Conservation (phyloP, 2,329 filamentous ascomycete species). For the Trichoderma endophyticum region DNA sequence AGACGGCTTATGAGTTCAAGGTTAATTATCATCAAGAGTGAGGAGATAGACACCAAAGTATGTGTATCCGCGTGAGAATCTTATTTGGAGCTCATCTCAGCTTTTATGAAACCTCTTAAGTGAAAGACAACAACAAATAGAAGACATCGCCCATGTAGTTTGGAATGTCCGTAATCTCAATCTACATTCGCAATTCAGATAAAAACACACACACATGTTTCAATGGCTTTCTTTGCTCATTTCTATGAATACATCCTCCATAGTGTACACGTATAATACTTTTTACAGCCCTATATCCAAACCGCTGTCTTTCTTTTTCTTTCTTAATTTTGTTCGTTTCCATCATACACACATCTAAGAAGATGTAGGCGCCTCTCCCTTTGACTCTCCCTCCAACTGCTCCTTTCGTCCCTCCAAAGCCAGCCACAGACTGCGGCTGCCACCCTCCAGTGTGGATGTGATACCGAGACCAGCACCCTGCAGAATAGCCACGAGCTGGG, state of each 20-base stretch:
- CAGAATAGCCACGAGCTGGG: slow-evolving; percentile 76
- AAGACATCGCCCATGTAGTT: not conserved
- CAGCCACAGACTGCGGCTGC: slow-evolving; percentile 78
- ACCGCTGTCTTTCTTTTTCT: not conserved
- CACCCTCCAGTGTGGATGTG: slow-evolving; percentile 74
- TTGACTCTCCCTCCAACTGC: slow-evolving; percentile 60
- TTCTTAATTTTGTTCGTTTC: not conserved
- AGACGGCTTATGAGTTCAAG: not conserved
- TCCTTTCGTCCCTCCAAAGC: slow-evolving; percentile 79
- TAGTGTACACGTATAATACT: slow-evolving; percentile 12
- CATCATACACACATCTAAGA: slow-evolving; percentile 10
- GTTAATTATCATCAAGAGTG: not conserved
- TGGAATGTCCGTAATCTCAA: not conserved
- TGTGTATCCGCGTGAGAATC: not conserved
- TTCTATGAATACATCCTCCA: slow-evolving; percentile 5
- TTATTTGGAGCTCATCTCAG: not conserved
- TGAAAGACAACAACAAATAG: not conserved
- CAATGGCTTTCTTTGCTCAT: not conserved
- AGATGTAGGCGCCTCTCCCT: slow-evolving; percentile 17
- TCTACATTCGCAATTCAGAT: not conserved
- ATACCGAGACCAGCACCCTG: slow-evolving; percentile 76
- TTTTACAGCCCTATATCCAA: slow-evolving; percentile 7
- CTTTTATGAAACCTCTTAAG: not conserved
- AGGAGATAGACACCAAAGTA: not conserved
- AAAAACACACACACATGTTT: not conserved